These are phyloP conservation scores for Martensiomyces pterosporus DNA, from an alignment of 192 early-diverging fungal species.

Conservation along the genomic window DNA sequence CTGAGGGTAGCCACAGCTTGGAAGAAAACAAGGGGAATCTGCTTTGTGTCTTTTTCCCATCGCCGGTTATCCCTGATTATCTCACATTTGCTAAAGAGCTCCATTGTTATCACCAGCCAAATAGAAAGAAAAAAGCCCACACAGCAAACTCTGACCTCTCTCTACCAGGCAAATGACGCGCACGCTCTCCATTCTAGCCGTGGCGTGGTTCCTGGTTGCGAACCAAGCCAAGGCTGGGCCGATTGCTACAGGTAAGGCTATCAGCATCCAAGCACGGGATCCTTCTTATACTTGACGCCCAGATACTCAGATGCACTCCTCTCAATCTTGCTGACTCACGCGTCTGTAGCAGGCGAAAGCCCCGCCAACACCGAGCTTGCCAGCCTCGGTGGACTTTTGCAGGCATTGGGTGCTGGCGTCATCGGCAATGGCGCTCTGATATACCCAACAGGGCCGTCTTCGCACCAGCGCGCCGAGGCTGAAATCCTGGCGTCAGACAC, in stretches of 20 bases:
- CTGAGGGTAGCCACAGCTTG: no score
- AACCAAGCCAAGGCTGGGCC: slow-evolving; percentile 30
- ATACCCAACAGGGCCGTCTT: slow-evolving; percentile 29
- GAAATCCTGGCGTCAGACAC: slow-evolving; percentile 46
- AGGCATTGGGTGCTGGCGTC: slow-evolving; percentile 45
- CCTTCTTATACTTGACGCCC: no score
- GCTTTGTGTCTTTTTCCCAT: slow-evolving; percentile 2
- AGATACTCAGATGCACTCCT: no score
- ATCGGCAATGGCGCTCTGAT: slow-evolving; percentile 42
- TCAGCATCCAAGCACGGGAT: no score
- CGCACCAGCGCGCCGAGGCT: slow-evolving; percentile 43
- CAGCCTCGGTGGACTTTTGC: slow-evolving; percentile 39
- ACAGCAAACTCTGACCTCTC: background rate
- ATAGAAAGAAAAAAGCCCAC: no score
- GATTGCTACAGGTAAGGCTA: slow-evolving; percentile 41
- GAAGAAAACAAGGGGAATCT: background rate
- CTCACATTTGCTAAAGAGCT: background rate
- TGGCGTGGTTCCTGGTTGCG: slow-evolving; percentile 44
- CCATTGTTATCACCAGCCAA: background rate
- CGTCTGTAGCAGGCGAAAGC: slow-evolving; percentile 17
- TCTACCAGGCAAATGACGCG: slow-evolving; percentile 34
- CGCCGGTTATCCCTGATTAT: background rate
- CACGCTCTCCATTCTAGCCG: slow-evolving; percentile 40
- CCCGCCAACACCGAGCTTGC: slow-evolving; percentile 27
- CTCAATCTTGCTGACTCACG: no score